phyloP scores from a whole-genome alignment of 1,284 basidiomycete species.

The Ceratobasidium papillatum region DNA sequence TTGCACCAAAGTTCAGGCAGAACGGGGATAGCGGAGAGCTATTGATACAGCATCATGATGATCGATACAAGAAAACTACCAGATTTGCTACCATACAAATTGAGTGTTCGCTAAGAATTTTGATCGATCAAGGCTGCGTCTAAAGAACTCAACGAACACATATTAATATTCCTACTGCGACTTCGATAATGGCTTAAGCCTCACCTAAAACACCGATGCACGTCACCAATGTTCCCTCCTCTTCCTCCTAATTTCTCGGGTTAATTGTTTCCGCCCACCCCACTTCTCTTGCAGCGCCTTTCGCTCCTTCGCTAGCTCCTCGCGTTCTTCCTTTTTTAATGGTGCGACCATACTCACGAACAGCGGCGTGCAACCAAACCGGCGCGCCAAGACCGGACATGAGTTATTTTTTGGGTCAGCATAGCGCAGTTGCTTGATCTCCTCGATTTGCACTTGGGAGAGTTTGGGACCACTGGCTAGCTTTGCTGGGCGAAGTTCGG shows the following conservation, averaged over 20 bases:
- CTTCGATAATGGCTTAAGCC: neutral
- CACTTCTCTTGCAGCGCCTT: slow-evolving; percentile 59
- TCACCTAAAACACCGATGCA: neutral
- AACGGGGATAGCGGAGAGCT: slow-evolving; percentile 1
- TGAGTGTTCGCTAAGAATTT: neutral
- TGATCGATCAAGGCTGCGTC: slow-evolving; percentile 3
- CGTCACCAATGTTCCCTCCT: slow-evolving; percentile 67
- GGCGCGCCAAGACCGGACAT: slow-evolving; percentile 62
- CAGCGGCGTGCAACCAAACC: slow-evolving; percentile 64
- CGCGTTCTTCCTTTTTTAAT: slow-evolving; percentile 57
- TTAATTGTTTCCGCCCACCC: slow-evolving; percentile 66
- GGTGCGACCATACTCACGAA: slow-evolving; percentile 68
- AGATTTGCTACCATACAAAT: neutral
- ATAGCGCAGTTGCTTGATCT: slow-evolving; percentile 65
- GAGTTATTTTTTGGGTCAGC: slow-evolving; percentile 63
- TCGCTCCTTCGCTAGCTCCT: slow-evolving; percentile 55
- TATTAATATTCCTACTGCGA: neutral
- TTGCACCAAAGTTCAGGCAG: neutral
- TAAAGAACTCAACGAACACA: neutral
- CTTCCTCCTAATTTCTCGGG: slow-evolving; percentile 64
- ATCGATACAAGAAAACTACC: slow-evolving; percentile 8
- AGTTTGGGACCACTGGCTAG: slow-evolving; percentile 54
- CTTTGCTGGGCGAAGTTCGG: slow-evolving; percentile 55
- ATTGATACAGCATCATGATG: neutral
- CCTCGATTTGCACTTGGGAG: slow-evolving; percentile 62